Evolutionary conservation across 805 yeast genomes (phyloP).

Genomic region (Debaryomyces tyrocola): DNA sequence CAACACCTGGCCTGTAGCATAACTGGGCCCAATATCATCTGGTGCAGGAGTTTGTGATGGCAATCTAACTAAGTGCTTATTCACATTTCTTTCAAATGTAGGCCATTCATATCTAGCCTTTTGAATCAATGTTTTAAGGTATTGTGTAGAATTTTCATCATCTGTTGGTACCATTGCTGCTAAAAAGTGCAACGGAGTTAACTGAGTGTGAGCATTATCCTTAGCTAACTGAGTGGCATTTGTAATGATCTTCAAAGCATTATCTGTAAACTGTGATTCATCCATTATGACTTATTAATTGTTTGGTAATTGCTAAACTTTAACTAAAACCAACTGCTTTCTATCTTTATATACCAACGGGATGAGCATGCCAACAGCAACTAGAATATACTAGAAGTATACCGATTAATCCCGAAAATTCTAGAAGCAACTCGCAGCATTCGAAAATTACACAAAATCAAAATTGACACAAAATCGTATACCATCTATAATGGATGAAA

Average conservation of each 20-base stretch:
- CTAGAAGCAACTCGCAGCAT: no score
- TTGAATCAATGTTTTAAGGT: conserved; percentile 78
- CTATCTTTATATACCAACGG: neutral
- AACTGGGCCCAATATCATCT: conserved; percentile 70
- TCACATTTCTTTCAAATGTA: conserved; percentile 73
- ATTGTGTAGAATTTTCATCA: conserved; percentile 45
- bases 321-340: neutral
- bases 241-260: conserved; percentile 80
- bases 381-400: neutral
- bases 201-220: conserved; percentile 80
- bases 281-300: conserved; percentile 40
- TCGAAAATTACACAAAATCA: no score
- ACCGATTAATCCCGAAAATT: neutral
- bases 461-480: no score
- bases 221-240: conserved; percentile 79
- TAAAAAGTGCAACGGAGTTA: conserved; percentile 83
- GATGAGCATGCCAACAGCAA: neutral
- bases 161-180: conserved; percentile 85
- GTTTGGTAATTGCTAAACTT: neutral
- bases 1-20: conserved; percentile 73
- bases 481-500: no score
- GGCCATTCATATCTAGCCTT: conserved; percentile 89
- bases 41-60: conserved; percentile 94
- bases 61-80: conserved; percentile 75
- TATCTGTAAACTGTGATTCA: conserved; percentile 85